Base-by-base conservation (phyloP, 163 green algal species). In the Scenedesmus sp. region DNA sequence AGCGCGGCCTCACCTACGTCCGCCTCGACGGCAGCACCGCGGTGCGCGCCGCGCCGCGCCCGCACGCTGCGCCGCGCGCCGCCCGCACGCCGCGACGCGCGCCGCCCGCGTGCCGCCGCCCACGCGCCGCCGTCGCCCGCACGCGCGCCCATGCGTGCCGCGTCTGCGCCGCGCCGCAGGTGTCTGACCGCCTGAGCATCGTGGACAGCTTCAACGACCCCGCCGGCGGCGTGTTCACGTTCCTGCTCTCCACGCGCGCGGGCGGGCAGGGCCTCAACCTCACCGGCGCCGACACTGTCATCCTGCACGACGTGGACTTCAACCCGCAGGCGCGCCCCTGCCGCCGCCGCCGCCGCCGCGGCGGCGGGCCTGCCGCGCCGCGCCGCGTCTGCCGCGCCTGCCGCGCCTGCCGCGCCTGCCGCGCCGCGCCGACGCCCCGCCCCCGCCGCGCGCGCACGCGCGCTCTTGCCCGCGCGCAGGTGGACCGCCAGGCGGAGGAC, bases 231-330 rank as follows among this genome's bases (percentile, higher is more conserved):
- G 80, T 97, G 3, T 98, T 98, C 87, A 87, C 90, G 22, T 98
- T 99, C 62, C 86, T 99, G 76, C 88, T 99, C 18, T 95, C 92
- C 34, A 97, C 94, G 15, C 87, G 94, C 28, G 95, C 95, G 11
- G 95, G 95, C 18, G 95, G 94, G 6, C 88, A 93, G 77, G 91
- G 90, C 15, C 88, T 97, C 48, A 97, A 97, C 86, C 91, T 97
- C 31, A 94, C 91, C 10, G 94, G 94, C 29, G 96, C 96, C 17
- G 94, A 98, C 87, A 97, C 94, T 0, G 96, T 99, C 60, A 93
- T 98, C 66, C 84, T 99, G 77, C 93, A 98, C 79, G 95, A 99
- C 76, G 88, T 97, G 56, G 95, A 96, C 85, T 97, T 96, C 90
- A 92, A 93, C 78, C 89, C 89, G 31, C 84, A 89, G 77, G 70